A percentile compares a stretch with the other conserved stretches of the same genome.
Conservation (phyloP, 2,329 filamentous ascomycete species). For the Chrysoporthe puriensis region DNA sequence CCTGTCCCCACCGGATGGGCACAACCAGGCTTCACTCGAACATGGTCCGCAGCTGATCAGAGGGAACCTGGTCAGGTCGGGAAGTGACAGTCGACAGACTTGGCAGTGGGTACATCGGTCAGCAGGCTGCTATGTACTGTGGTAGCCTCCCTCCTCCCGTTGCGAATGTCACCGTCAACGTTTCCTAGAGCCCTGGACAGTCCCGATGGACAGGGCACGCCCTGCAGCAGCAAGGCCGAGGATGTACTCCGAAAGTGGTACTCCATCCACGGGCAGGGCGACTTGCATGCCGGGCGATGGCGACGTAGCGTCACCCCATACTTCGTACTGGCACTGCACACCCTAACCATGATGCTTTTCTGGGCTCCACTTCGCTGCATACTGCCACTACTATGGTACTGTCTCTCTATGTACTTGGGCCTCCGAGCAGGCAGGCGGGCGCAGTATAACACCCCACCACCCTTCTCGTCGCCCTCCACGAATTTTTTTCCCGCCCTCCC, state of each 20-base stretch:
- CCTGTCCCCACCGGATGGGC: not conserved
- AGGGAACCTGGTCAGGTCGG: not conserved
- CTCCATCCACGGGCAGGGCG: slow-evolving; percentile 26
- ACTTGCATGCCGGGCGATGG: slow-evolving; percentile 30
- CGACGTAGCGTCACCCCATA: slow-evolving; percentile 29
- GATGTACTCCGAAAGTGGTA: slow-evolving; percentile 1
- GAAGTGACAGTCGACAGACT: not conserved
- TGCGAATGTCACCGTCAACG: not conserved
- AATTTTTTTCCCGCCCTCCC: slow-evolving; percentile 50
- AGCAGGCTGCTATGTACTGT: too few species aligned
- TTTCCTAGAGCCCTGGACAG: not conserved
- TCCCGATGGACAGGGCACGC: slow-evolving; percentile 18
- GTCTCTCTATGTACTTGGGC: slow-evolving; percentile 23
- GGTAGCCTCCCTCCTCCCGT: not conserved
- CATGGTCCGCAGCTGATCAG: slow-evolving; percentile 2
- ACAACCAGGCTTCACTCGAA: not conserved
- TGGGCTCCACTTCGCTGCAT: slow-evolving; percentile 28
- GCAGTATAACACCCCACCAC: slow-evolving; percentile 55
- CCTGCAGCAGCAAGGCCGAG: slow-evolving; percentile 15
- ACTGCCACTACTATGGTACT: slow-evolving; percentile 19
- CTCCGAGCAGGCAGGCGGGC: slow-evolving; percentile 30
- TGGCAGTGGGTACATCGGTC: not conserved
- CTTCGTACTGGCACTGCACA: slow-evolving; percentile 9
- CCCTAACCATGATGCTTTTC: slow-evolving; percentile 27
- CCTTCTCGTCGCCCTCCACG: slow-evolving; percentile 46